A percentile compares a stretch with the other conserved stretches of the same genome.
Evolutionary conservation across 805 yeast species (phyloP).

Genomic region (Saturnispora galanensis): DNA sequence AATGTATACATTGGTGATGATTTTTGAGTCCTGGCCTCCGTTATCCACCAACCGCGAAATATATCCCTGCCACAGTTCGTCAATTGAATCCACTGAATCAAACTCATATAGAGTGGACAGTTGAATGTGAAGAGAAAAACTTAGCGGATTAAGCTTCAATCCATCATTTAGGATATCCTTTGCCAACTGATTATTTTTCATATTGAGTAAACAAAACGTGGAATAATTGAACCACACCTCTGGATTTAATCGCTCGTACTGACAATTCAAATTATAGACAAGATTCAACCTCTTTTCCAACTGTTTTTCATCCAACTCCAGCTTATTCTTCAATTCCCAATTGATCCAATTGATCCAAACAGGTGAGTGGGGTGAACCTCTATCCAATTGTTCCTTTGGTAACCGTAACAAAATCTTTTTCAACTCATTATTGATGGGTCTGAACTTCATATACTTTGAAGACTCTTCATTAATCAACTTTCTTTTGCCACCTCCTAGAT

Average conservation of each 20-base stretch:
- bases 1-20: constrained; percentile 56
- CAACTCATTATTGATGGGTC: constrained; percentile 69
- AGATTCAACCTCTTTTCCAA: constrained; percentile 52
- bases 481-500: constrained; percentile 47
- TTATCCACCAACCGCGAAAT: constrained; percentile 33
- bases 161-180: constrained; percentile 46
- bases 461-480: constrained; percentile 77
- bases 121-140: constrained; percentile 56
- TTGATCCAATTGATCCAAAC: constrained; percentile 68
- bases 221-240: constrained; percentile 67
- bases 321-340: constrained; percentile 67
- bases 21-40: constrained; percentile 15
- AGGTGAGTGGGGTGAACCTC: constrained; percentile 31
- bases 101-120: constrained; percentile 63
- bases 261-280: constrained; percentile 63
- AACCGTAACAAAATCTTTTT: constrained; percentile 36
- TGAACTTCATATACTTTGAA: constrained; percentile 77
- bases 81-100: constrained; percentile 41
- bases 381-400: constrained; percentile 15
- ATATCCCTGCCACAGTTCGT: constrained; percentile 39
- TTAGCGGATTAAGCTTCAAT: constrained; percentile 54
- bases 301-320: constrained; percentile 44
- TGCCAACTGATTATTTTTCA: constrained; percentile 10
- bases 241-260: constrained; percentile 52
- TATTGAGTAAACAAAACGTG: constrained; percentile 14